Evolutionary conservation across 768 basidiomycete genomes (phyloP), one percentile per base, ranked within the genome.

Genomic region (Exsudoporus frostii): DNA sequence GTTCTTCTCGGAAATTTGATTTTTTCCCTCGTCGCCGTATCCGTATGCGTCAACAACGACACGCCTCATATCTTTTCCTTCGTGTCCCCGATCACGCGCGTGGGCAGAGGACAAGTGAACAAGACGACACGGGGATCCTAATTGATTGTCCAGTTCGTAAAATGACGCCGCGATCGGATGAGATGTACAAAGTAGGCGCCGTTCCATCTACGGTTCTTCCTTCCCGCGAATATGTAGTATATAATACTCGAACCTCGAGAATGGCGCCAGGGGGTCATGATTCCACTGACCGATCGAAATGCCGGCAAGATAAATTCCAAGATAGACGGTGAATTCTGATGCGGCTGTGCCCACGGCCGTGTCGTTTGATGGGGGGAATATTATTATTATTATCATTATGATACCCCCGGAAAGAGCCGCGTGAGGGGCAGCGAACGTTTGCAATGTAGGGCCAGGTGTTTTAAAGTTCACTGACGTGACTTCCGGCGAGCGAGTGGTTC

Each of bases 151-250:
- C 17, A 17, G 36, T 49, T 46, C 32, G 38, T 20, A 14, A 15
- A n/a, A 17, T 5, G 29, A 39, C 39, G n/a, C 24, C 20, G 37
- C 37, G 34, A 50, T 36, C 24, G 40, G 48, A 40, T 41, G 30
- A 9, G 19, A 39, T 7, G 44, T 19, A 24, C 24, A 14, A 50
- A 38, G 24, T 30, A 22, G 10, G 25, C 17, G 19, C 20, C 14
- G 3, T 24, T 36, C 25, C 24, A n/a, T 39, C 41, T 30, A 43
- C 17, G 41, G 36, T 14, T 19, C 6, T 17, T 37, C 48, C 46
- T 48, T 61, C 60, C 60, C 61, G 60, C 61, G 61, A 61, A 48
- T 63, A 59, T 61, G 24, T 32, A 44, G 25, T 19, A 39, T 46
- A 34, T 15, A 10, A 19, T 47, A n/a, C 25, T 27, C 41, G 41